Conservation (phyloP, 2,329 filamentous ascomycete genomes). For the Talaromyces atroroseus region DNA sequence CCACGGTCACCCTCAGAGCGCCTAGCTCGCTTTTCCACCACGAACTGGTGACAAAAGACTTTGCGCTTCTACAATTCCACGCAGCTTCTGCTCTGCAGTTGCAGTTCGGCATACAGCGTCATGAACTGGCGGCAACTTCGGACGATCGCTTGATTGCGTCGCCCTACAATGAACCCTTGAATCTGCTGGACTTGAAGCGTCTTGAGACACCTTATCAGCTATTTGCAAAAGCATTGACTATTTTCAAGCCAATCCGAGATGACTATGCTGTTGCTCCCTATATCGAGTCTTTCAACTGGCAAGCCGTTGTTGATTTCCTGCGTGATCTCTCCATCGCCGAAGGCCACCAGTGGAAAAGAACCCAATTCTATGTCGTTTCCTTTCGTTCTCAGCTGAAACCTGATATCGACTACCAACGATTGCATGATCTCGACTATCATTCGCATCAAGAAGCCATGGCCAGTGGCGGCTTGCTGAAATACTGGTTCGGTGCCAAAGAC, state of each 20-base stretch:
- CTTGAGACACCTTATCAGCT: constrained; percentile 62
- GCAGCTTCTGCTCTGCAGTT: constrained; percentile 31
- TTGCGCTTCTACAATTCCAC: constrained; percentile 30
- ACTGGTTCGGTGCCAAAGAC: constrained; percentile 81
- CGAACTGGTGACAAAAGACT: constrained; percentile 27
- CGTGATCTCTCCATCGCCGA: constrained; percentile 46
- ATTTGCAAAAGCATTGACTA: constrained; percentile 65
- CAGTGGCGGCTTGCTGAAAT: constrained; percentile 81
- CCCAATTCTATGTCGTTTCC: constrained; percentile 74
- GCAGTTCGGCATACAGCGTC: constrained; percentile 15
- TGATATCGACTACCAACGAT: constrained; percentile 60
- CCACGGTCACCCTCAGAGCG: constrained; percentile 10
- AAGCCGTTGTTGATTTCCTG: constrained; percentile 55
- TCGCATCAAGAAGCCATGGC: constrained; percentile 74
- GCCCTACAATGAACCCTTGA: constrained; percentile 65
- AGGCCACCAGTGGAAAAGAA: constrained; percentile 53
- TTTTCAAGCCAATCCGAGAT: constrained; percentile 55
- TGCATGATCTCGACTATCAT: constrained; percentile 69
- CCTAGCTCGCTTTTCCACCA: constrained; percentile 24
- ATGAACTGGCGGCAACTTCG: constrained; percentile 13
- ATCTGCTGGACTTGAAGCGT: constrained; percentile 66
- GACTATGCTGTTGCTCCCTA: constrained; percentile 78
- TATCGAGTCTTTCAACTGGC: constrained; percentile 71
- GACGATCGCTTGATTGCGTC: constrained; percentile 57
- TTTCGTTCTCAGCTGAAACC: constrained; percentile 71